phyloP scores from a whole-genome alignment of 148 eudicot species.

The Polygonum aviculare region DNA sequence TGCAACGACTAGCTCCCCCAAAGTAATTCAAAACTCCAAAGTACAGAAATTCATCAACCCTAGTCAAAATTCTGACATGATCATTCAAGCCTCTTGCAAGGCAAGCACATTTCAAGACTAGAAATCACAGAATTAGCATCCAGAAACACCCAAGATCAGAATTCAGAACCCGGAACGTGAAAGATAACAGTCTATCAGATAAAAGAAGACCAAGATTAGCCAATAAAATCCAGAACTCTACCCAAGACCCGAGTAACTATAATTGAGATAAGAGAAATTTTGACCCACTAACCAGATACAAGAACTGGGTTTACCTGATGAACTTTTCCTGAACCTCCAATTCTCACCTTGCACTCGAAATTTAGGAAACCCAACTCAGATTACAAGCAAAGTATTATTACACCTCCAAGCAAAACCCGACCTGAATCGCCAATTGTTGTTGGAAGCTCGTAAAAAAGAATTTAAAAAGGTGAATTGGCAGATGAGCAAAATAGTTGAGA shows the following conservation, averaged over 20 bases:
- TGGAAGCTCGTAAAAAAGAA: not conserved
- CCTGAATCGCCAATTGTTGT: not conserved
- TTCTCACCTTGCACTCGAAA: not conserved
- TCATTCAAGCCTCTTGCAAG: not conserved
- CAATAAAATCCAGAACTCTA: not conserved
- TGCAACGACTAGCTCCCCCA: not conserved
- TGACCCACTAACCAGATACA: not conserved
- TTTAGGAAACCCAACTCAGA: not conserved
- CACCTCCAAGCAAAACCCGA: not conserved
- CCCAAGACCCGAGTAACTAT: not conserved
- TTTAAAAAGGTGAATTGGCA: not conserved
- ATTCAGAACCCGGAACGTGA: not conserved
- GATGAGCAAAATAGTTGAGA: not conserved
- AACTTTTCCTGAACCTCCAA: not conserved
- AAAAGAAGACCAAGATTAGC: not conserved
- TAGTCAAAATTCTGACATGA: not conserved
- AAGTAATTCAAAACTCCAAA: not conserved
- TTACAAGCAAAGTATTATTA: conserved; percentile 8
- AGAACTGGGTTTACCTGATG: conserved; percentile 4
- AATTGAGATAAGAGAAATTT: not conserved
- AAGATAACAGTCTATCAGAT: not conserved
- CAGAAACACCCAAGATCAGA: not conserved
- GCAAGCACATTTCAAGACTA: not conserved
- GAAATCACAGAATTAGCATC: not conserved
- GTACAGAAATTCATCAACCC: not conserved